Conservation (phyloP, 202 grass and related monocot genomes). For the Brachypodium distachyon region DNA sequence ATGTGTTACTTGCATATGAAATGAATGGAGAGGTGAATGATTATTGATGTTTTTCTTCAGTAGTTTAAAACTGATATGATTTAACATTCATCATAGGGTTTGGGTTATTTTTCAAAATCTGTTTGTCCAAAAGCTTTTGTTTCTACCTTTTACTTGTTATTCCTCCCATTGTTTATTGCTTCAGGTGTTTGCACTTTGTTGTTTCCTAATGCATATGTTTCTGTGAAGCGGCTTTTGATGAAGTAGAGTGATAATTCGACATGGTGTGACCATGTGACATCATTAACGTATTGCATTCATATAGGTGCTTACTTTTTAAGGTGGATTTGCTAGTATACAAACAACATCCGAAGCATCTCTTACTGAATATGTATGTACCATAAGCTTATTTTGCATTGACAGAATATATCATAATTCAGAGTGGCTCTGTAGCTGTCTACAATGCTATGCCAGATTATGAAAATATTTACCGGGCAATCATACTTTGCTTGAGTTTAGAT, state of each 20-base stretch:
- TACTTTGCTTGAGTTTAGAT: not conserved
- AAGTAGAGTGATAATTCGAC: not conserved
- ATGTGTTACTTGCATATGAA: constrained; percentile 98
- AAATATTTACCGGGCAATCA: not conserved
- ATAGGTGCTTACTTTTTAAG: not conserved
- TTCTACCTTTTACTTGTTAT: not conserved
- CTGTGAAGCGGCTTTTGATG: not conserved
- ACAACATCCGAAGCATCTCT: not conserved
- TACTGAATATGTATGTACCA: not conserved
- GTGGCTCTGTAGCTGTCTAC: not conserved
- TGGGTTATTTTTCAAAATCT: not conserved
- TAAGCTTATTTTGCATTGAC: not conserved
- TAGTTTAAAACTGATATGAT: not conserved
- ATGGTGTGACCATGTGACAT: not conserved
- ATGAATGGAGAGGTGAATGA: constrained; percentile 91
- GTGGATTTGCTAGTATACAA: not conserved
- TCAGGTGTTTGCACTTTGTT: not conserved
- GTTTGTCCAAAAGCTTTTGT: not conserved
- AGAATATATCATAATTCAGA: not conserved
- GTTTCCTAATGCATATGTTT: not conserved
- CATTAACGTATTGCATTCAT: not conserved
- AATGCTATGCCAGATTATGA: not conserved
- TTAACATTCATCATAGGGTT: not conserved
- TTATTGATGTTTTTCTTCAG: constrained; percentile 1
- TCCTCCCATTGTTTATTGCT: not conserved